phyloP scores from a whole-genome alignment of 352 stramenopile genomes.

The Phytophthora macrochlamydospora region DNA sequence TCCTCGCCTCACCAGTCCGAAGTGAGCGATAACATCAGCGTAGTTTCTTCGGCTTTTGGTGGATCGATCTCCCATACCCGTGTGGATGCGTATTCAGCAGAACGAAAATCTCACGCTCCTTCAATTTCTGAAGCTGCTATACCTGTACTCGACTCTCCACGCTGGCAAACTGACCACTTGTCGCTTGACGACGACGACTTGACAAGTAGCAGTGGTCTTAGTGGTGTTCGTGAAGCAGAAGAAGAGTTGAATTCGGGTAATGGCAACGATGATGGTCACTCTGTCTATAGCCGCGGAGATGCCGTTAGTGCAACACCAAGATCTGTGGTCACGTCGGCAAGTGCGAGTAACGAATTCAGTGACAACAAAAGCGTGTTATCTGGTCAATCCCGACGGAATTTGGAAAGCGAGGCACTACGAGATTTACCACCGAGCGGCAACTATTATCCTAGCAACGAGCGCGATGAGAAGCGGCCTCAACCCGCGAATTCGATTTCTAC shows the following conservation, averaged over 20 bases:
- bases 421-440: conserved; percentile 25
- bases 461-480: conserved; percentile 25
- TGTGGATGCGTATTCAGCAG: conserved; percentile 7
- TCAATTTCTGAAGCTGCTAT: neutral
- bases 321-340: conserved; percentile 12
- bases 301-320: conserved; percentile 2
- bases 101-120: conserved; percentile 12
- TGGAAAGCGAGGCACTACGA: conserved; percentile 21
- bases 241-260: conserved; percentile 13
- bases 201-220: conserved; percentile 2
- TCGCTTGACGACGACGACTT: conserved; percentile 16
- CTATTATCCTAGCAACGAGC: conserved; percentile 5
- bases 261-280: conserved; percentile 14
- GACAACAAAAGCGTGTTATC: conserved; percentile 18
- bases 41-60: conserved; percentile 25
- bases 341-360: conserved; percentile 15
- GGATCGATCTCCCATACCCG: conserved; percentile 13
- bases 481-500: conserved; percentile 18
- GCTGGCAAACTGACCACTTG: conserved; percentile 24
- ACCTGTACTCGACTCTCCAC: conserved; percentile 15
- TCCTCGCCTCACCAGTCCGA: conserved; percentile 28
- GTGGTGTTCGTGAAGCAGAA: conserved; percentile 3
- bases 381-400: conserved; percentile 9
- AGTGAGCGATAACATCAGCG: conserved; percentile 25
- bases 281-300: conserved; percentile 8